Evolutionary conservation across 2,329 filamentous ascomycete species (phyloP), one percentile per base, ranked within the genome.

Genomic region (Hypocrella siamensis): DNA sequence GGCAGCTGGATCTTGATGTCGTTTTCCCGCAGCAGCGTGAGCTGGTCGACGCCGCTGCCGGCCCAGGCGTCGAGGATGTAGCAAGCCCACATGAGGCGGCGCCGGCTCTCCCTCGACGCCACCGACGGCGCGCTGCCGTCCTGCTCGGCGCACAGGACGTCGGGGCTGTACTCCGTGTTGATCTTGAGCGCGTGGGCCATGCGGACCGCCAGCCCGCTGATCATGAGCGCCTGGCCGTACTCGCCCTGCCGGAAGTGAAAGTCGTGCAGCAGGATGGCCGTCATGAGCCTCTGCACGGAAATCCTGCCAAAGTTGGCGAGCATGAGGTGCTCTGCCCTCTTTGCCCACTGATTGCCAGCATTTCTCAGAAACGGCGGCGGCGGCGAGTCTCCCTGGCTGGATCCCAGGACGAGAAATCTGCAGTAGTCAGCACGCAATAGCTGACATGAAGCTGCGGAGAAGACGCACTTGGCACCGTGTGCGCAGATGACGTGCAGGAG

Each of bases 171-270:
- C 28, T 58, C 55, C 14, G 48, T 42, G 31, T 58, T 54, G 37
- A 58, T 53, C 31, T 56, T 53, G 6, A 58, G 41, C n/a, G 54
- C 54, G 28, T 58, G 55, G 3, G 55, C 55, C 54, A 58, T 57
- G 19, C 55, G 53, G 6, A 58, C 54, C 16, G 53, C 47, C 14
- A 58, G 43, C n/a, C 55, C 54, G 24, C 54, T 57, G 14, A 58
- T 38, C 53, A 58, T 58, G 22, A 57, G 46, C 14, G 54, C 54
- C 31, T 58, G 52, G 1, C 48, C 51, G 34, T 57, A 57, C 38
- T 57, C 52, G 32, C 54, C 55, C 4, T 52, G 40, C 10, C 55
- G 51, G 26, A 56, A 56, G 32, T 56, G 52, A 19, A 54, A 58
- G 38, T 58, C 55, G 32, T 57, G 54, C 19, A 58, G 46, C 6